These are phyloP conservation scores for Berkeleyomyces rouxiae DNA, from an alignment of 2,329 filamentous ascomycete genomes.

Conservation along the genomic window DNA sequence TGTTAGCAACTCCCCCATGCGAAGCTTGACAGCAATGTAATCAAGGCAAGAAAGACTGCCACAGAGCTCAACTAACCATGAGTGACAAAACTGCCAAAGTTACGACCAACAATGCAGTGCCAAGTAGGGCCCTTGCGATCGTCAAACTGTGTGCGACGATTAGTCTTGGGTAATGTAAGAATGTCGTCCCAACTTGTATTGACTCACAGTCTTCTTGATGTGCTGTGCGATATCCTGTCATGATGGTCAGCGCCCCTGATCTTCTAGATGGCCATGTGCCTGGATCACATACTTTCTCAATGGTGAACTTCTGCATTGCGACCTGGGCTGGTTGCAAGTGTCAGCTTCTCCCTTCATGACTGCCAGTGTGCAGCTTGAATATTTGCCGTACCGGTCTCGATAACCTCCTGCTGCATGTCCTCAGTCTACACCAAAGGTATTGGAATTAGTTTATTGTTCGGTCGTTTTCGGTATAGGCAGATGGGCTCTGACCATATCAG, in stretches of 20 bases:
- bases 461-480: background rate
- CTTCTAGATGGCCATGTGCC: too few relatives aligned
- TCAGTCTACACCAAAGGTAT: slow-evolving; percentile 48
- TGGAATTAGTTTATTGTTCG: background rate
- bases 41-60: too few relatives aligned
- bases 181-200: background rate
- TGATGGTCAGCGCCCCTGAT: background rate
- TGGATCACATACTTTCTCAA: slow-evolving; percentile 35
- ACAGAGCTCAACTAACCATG: slow-evolving; percentile 49
- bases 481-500: slow-evolving; percentile 66
- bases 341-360: background rate
- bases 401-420: slow-evolving; percentile 89
- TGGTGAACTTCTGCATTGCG: slow-evolving; percentile 45
- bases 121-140: slow-evolving; percentile 93
- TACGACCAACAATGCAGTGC: slow-evolving; percentile 97
- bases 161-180: background rate
- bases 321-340: slow-evolving; percentile 34
- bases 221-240: slow-evolving; percentile 79
- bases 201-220: slow-evolving; percentile 75
- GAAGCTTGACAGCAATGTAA: too few relatives aligned
- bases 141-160: slow-evolving; percentile 52
- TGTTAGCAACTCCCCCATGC: background rate
- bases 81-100: slow-evolving; percentile 98
- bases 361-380: background rate
- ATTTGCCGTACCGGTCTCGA: slow-evolving; percentile 70